Base-by-base conservation (phyloP, 352 stramenopile genomes). In the Phytophthora hybrid region DNA sequence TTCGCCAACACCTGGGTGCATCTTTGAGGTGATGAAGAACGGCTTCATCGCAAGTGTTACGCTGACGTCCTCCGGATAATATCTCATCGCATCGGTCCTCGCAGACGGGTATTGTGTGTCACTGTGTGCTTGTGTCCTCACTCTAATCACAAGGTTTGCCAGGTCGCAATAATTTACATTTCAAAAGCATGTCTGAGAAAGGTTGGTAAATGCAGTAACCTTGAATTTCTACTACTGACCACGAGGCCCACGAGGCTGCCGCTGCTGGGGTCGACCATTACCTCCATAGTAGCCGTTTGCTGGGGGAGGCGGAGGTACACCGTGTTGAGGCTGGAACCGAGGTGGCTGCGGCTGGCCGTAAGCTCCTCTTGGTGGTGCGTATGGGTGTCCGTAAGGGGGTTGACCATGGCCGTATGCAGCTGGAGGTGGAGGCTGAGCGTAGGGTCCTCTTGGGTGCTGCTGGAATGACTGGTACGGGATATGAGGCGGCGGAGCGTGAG, bases 11-110 rank as follows among this genome's bases (percentile, higher is more conserved):
- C 77, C 83, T 67, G 89, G 88, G 1, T 96, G 89, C 67, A 87
- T 90, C 34, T 93, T 96, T 23, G 89, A 96, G 71, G 85, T 95
- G 52, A 87, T 95, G 76, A 93, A 92, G 75, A 95, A 90, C 44
- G 89, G 83, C 21, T 85, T 80, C 57, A 82, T 95, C 44, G 89
- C 87, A 11, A 95, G 85, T 65, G 82, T 95, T 26, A 93, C 87
- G 1, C 73, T 95, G 5, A 83, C 65, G 31, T 70, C 61, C n/a
- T 55, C 63, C 31, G 59, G 51, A 29, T 81, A 73, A 44, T 31
- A 21, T 26, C 23, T 3, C 23, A 26, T 26, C 23, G 23, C 23
- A 26, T 26, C 23, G 23, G 23, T 26, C 23, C 23, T 26, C 23
- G 23, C 23, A 26, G 23, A 26, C 23, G 23, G 14, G 18, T 7